Conservation (phyloP, 352 stramenopile species). For the Lagenidium sp. region DNA sequence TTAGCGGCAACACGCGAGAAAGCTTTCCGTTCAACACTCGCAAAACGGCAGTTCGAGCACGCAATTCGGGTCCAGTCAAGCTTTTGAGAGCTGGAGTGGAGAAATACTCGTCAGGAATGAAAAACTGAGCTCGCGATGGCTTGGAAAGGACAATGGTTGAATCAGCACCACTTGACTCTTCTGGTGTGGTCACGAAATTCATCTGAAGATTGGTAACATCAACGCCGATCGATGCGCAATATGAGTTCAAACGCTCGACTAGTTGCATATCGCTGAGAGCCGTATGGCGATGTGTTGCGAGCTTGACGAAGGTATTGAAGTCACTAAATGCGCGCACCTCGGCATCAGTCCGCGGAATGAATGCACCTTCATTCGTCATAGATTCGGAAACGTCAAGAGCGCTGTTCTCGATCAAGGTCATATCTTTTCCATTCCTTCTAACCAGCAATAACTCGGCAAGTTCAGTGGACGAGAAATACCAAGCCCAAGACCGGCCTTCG, state of each 20-base stretch:
- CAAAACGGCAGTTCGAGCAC: slow-evolving; percentile 88
- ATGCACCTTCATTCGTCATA: slow-evolving; percentile 12
- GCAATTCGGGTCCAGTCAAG: slow-evolving; percentile 60
- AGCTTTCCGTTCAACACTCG: slow-evolving; percentile 91
- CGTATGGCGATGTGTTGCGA: slow-evolving; percentile 57
- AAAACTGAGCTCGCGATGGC: slow-evolving; percentile 22
- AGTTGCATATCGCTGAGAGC: slow-evolving; percentile 73
- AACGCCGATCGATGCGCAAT: slow-evolving; percentile 68
- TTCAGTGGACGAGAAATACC: slow-evolving; percentile 94
- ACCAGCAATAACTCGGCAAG: slow-evolving; percentile 75
- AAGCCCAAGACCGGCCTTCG: slow-evolving; percentile 90
- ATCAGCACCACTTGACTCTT: slow-evolving; percentile 7
- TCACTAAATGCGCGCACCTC: slow-evolving; percentile 36
- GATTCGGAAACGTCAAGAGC: slow-evolving; percentile 52
- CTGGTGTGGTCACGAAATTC: slow-evolving; percentile 41
- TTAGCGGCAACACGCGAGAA: slow-evolving; percentile 67
- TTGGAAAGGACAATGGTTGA: background rate
- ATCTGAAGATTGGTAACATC: slow-evolving; percentile 77
- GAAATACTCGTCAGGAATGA: slow-evolving; percentile 67
- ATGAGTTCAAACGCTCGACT: slow-evolving; percentile 77
- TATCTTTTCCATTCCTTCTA: slow-evolving; percentile 75
- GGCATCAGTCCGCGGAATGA: slow-evolving; percentile 32
- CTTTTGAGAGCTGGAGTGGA: slow-evolving; percentile 52
- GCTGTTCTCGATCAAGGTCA: slow-evolving; percentile 78
- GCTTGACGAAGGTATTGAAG: slow-evolving; percentile 49